These are phyloP conservation scores for Podila verticillata DNA, from an alignment of 192 early-diverging fungal genomes.

Conservation along the genomic window DNA sequence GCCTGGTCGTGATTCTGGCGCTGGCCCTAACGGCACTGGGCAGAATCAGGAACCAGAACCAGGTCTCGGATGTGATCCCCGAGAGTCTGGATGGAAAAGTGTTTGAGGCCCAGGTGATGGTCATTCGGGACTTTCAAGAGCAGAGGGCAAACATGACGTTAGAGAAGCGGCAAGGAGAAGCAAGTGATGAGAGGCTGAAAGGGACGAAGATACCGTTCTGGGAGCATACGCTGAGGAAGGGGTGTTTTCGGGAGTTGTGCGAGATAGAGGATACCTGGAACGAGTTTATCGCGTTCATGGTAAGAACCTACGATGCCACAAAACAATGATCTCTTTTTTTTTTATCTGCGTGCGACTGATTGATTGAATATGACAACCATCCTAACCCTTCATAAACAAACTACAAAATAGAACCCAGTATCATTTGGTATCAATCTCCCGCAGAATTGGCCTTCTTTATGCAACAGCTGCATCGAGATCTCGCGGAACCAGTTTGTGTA, in stretches of 20 bases:
- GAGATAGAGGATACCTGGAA: slow-evolving; percentile 12
- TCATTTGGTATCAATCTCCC: slow-evolving; percentile 21
- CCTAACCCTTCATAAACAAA: not conserved
- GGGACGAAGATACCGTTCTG: slow-evolving; percentile 20
- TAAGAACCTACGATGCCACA: too few species aligned
- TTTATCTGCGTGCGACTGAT: too few species aligned
- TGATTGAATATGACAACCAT: too few species aligned
- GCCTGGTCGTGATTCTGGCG: slow-evolving; percentile 26
- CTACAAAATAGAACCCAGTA: slow-evolving; percentile 8
- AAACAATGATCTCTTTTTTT: too few species aligned
- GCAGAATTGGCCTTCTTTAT: slow-evolving; percentile 33
- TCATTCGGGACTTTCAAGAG: slow-evolving; percentile 20
- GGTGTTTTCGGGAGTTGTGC: slow-evolving; percentile 20
- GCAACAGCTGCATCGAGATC: slow-evolving; percentile 47
- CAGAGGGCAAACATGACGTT: not conserved
- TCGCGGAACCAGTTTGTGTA: slow-evolving; percentile 34
- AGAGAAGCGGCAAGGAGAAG: not conserved
- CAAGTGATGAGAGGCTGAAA: not conserved
- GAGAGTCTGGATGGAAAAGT: slow-evolving; percentile 11
- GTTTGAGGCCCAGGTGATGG: slow-evolving; percentile 31
- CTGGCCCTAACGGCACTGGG: slow-evolving; percentile 30
- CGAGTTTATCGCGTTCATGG: slow-evolving; percentile 42
- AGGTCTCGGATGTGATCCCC: slow-evolving; percentile 30
- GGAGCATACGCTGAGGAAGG: slow-evolving; percentile 2
- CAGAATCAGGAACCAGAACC: slow-evolving; percentile 5